Base-by-base conservation (phyloP, 306 rosid species). In the Vigna nakashimae region DNA sequence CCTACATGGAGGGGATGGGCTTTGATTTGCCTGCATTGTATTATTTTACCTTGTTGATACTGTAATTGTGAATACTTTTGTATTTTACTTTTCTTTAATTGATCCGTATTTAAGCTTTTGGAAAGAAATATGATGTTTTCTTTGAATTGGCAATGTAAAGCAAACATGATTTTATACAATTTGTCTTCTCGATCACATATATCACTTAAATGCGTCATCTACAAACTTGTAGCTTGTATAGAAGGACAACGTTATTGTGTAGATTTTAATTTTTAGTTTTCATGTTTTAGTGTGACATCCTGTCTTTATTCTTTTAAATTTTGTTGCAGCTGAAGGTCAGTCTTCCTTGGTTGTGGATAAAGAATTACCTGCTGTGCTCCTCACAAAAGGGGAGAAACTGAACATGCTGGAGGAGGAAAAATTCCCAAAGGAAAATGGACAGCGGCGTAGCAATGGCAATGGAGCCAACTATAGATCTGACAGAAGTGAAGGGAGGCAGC, bases 361-460 rank as follows among this genome's bases (percentile, higher is more conserved):
- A 58, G 91, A 75, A 28, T 55, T 48, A 20, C 73, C 84, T 20
- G 30, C 87, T 32, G 12, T 22, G 18, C 90, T 82, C 75, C 81
- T 51, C 76, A 81, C 80, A 74, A 87, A 69, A 83, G 86, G 65
- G 84, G 87, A 78, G 32, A 88, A 79, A 84, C 68, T 79, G 45
- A 82, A 57, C 65, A 26, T 79, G 82, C 83, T 60, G 9, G 90
- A 60, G 80, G 91, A 75, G 26, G 91, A 78, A 73, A 65, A 74
- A 73, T 79, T 82, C 55, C 82, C 84, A 0, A 87, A 86, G 84
- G 97, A 89, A 82, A 92, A 91, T 81, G 99, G 99, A 79, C 91
- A 78, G 79, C 79, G 80, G 49, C 79, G 22, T 60, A 82, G 86
- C 89, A 92, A 92, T 72, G 98, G 96, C 71, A 67, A 78, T 72